phyloP scores from a whole-genome alignment of 2,329 filamentous ascomycete genomes.

The Lecanicillium sp. region DNA sequence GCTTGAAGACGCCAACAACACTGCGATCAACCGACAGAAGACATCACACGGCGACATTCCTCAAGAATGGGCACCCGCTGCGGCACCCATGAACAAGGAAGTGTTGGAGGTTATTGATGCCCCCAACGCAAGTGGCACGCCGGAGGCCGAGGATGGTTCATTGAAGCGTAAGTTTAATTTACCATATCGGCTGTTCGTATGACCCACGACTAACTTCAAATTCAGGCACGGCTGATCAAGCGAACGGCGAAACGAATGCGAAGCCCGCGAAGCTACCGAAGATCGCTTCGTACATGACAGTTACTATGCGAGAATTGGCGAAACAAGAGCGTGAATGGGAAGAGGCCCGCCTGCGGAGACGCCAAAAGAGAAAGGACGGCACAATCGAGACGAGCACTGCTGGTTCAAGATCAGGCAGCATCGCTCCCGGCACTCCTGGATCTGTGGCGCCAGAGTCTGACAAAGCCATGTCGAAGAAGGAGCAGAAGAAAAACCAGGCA shows the following conservation, averaged over 20 bases:
- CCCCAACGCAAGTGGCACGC: slow-evolving; percentile 16
- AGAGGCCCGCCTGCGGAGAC: slow-evolving; percentile 62
- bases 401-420: slow-evolving; percentile 48
- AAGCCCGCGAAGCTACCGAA: slow-evolving; percentile 41
- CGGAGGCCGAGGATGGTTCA: slow-evolving; percentile 42
- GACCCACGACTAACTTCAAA: slow-evolving; percentile 12
- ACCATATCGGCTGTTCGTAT: not conserved
- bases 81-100: slow-evolving; percentile 44
- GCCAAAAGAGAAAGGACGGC: slow-evolving; percentile 56
- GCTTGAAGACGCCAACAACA: slow-evolving; percentile 66
- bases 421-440: slow-evolving; percentile 55
- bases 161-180: slow-evolving; percentile 51
- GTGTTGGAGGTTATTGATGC: slow-evolving; percentile 26
- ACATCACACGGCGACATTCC: slow-evolving; percentile 77
- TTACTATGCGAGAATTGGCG: slow-evolving; percentile 55
- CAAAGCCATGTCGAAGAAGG: slow-evolving; percentile 81
- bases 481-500: slow-evolving; percentile 67
- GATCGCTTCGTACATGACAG: slow-evolving; percentile 45
- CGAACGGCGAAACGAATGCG: slow-evolving; percentile 31
- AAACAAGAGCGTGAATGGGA: slow-evolving; percentile 65
- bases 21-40: slow-evolving; percentile 66
- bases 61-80: slow-evolving; percentile 67
- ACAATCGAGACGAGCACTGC: slow-evolving; percentile 44
- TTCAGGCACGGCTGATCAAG: slow-evolving; percentile 36
- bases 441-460: slow-evolving; percentile 56